Conservation (phyloP, 495 filamentous ascomycete species). For the Podospora tetraspora region DNA sequence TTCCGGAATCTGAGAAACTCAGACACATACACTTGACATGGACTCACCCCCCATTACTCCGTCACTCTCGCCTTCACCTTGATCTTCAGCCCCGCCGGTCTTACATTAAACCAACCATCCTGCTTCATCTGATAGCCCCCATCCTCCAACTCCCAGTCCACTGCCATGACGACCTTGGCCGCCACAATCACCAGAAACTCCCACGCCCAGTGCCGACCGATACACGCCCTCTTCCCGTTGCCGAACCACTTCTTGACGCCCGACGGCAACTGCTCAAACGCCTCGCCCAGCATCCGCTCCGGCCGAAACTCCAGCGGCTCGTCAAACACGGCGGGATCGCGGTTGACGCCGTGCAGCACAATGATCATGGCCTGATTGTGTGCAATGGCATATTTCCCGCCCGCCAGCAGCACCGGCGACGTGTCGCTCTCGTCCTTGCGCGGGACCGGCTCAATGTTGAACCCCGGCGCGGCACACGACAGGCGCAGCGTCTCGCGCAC, state of each 20-base stretch:
- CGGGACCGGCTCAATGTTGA: constrained; percentile 56
- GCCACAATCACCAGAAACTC: constrained; percentile 53
- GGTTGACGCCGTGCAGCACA: constrained; percentile 56
- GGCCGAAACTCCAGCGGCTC: constrained; percentile 60
- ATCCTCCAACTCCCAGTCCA: constrained; percentile 56
- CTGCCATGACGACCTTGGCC: constrained; percentile 54
- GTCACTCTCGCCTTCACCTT: constrained; percentile 35
- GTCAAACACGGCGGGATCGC: constrained; percentile 62
- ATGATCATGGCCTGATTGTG: constrained; percentile 57
- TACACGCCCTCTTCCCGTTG: constrained; percentile 62
- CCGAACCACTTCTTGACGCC: constrained; percentile 66
- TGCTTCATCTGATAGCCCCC: constrained; percentile 49
- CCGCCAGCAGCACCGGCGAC: constrained; percentile 41
- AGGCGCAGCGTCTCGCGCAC: constrained; percentile 64
- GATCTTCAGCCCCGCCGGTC: constrained; percentile 37
- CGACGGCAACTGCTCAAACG: constrained; percentile 52
- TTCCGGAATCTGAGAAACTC: neutral
- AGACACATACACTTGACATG: neutral
- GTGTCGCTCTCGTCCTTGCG: constrained; percentile 42
- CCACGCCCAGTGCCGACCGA: constrained; percentile 64
- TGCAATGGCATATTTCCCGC: constrained; percentile 62
- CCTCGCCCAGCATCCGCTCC: constrained; percentile 60
- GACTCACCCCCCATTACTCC: neutral
- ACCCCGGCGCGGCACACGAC: constrained; percentile 59
- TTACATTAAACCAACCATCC: constrained; percentile 46